These are phyloP conservation scores for Pseudogymnoascus sp. DNA, from an alignment of 2,329 filamentous ascomycete genomes.

Conservation along the genomic window DNA sequence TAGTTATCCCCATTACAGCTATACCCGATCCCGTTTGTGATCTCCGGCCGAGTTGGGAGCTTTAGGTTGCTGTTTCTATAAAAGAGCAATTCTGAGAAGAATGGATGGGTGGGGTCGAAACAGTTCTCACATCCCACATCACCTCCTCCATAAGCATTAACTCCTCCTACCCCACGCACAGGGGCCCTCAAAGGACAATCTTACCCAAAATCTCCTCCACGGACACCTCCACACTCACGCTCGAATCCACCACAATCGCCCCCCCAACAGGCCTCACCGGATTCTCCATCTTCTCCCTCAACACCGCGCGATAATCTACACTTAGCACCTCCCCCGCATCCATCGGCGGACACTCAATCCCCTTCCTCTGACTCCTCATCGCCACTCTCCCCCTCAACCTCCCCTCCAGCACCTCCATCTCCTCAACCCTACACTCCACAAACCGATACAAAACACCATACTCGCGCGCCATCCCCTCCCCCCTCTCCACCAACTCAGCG, in stretches of 20 bases:
- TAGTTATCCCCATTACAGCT: no score
- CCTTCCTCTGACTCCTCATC: conserved; percentile 28
- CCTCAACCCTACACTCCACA: conserved; percentile 28
- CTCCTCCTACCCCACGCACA: background rate
- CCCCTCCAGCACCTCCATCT: conserved; percentile 28
- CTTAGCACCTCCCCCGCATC: conserved; percentile 14
- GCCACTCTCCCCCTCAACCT: conserved; percentile 23
- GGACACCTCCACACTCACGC: conserved; percentile 16
- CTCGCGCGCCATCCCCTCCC: conserved; percentile 24
- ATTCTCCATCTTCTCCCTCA: conserved; percentile 26
- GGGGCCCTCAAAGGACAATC: conserved; percentile 16
- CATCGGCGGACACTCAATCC: conserved; percentile 23
- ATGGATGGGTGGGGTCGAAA: no score
- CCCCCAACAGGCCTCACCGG: conserved; percentile 25
- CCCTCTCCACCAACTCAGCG: conserved; percentile 27
- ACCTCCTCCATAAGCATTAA: background rate
- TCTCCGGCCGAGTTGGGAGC: no score
- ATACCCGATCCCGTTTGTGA: no score
- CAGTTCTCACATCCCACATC: no score
- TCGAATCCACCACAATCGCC: conserved; percentile 25
- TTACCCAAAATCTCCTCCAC: conserved; percentile 22
- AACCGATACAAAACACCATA: conserved; percentile 25
- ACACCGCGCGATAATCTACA: conserved; percentile 20
- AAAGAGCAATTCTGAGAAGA: no score
- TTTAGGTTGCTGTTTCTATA: no score